Base-by-base conservation (phyloP, 352 stramenopile species). In the Hyaloperonospora brassicae region DNA sequence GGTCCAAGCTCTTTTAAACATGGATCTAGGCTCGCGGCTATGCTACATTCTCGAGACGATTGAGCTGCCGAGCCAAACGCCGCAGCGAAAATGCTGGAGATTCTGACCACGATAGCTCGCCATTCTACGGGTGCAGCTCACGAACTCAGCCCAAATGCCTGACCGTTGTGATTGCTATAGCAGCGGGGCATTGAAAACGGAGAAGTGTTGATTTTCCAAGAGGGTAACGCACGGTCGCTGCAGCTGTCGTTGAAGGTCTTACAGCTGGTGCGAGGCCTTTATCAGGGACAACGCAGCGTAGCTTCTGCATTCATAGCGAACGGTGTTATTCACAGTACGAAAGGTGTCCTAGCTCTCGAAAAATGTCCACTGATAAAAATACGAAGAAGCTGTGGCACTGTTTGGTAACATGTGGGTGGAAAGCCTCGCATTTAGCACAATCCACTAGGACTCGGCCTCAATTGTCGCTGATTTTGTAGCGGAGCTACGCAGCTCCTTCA, bases 391-490 rank as follows among this genome's bases (percentile, higher is more conserved):
- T n/a, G n/a, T n/a, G n/a, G n/a, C n/a, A n/a, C n/a, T n/a, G n/a
- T n/a, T n/a, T n/a, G n/a, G n/a, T n/a, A n/a, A n/a, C 41, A 59
- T 85, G 25, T 73, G 84, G 59, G 42, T 75, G 11, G 73, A 86
- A 48, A 82, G 72, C 21, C 55, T 87, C 13, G 74, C 0, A 69
- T 87, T 23, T 88, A 76, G 78, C 72, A 73, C 17, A 60, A 84
- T 47, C 70, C 83, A 0, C 64, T 88, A 0, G 58, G 62, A n/a
- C 87, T 86, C 52, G 68, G 68, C 7, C 57, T 88, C 9, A 76
- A 88, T 43, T 81, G 83, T 30, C 73, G 84, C 55, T 84, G 78
- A n/a, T 82, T 88, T 24, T n/a, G n/a, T n/a, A n/a, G n/a, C n/a
- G n/a, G n/a, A n/a, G n/a, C n/a, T n/a, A n/a, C n/a, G n/a, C n/a